These are phyloP conservation scores for Rhizopus microsporus DNA, from an alignment of 371 early-diverging fungal genomes.

Conservation along the genomic window DNA sequence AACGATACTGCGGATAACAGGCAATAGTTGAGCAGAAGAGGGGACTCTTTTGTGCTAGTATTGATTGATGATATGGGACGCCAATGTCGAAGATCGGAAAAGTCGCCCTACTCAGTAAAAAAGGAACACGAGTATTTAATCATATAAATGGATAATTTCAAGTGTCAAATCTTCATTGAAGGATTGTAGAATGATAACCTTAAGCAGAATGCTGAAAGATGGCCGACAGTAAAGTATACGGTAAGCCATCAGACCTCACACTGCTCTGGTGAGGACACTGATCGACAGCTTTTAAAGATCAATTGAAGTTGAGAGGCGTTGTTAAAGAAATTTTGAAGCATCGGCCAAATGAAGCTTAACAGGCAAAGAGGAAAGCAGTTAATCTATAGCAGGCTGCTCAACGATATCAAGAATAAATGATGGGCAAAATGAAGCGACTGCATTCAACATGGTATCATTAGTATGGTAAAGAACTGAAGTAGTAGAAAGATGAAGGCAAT, in stretches of 20 bases:
- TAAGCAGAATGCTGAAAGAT: too few relatives aligned
- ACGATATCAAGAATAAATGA: constrained; percentile 14
- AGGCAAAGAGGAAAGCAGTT: neutral
- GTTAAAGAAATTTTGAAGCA: neutral
- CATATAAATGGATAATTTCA: too few relatives aligned
- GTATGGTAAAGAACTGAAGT: neutral
- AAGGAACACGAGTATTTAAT: too few relatives aligned
- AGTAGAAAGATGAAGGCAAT: neutral
- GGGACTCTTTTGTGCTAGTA: too few relatives aligned
- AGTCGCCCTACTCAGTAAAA: too few relatives aligned
- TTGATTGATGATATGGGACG: too few relatives aligned
- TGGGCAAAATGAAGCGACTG: constrained; percentile 8
- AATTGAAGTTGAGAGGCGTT: neutral
- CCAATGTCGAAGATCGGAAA: too few relatives aligned
- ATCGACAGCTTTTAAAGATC: constrained; percentile 2
- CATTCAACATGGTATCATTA: constrained; percentile 8
- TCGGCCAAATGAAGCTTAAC: neutral
- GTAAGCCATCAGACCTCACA: constrained; percentile 28
- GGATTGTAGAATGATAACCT: too few relatives aligned
- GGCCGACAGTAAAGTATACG: constrained; percentile 13
- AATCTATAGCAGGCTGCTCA: neutral
- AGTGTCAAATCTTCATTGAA: too few relatives aligned
- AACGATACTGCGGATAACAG: too few relatives aligned
- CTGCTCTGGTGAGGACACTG: constrained; percentile 8
- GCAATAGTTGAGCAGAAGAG: too few relatives aligned